phyloP scores from a whole-genome alignment of 805 yeast species.

The Blastobotrys robertii region DNA sequence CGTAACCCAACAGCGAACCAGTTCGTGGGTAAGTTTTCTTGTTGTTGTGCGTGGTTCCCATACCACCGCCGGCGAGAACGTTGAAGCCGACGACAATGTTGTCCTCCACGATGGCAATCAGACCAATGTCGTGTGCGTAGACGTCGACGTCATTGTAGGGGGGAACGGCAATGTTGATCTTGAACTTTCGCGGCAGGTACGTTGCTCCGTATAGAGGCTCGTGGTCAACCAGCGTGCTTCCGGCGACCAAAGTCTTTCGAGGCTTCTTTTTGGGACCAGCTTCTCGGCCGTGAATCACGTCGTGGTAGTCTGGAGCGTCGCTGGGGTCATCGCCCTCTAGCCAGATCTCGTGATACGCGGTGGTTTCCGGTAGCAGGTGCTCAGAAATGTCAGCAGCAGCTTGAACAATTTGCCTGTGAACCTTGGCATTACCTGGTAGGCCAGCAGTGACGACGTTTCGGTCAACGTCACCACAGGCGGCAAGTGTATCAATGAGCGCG shows the following conservation, averaged over 20 bases:
- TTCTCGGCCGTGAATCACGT: constrained; percentile 52
- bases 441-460: constrained; percentile 92
- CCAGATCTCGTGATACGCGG: constrained; percentile 97
- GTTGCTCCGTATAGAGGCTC: constrained; percentile 86
- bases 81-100: constrained; percentile 72
- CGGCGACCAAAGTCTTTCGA: constrained; percentile 67
- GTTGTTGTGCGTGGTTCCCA: constrained; percentile 97
- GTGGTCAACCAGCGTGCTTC: constrained; percentile 64
- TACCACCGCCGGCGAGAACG: constrained; percentile 93
- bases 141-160: constrained; percentile 96
- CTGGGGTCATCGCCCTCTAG: constrained; percentile 71
- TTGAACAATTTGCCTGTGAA: constrained; percentile 65
- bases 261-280: constrained; percentile 67
- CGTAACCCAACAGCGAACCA: constrained; percentile 79
- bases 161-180: constrained; percentile 88
- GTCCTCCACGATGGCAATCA: constrained; percentile 69
- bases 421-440: constrained; percentile 72
- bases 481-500: constrained; percentile 83
- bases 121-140: constrained; percentile 89
- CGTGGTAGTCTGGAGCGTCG: constrained; percentile 58
- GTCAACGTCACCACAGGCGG: constrained; percentile 98
- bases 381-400: constrained; percentile 63
- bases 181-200: constrained; percentile 91
- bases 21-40: constrained; percentile 94
- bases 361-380: constrained; percentile 77